Evolutionary conservation across 352 stramenopile genomes (phyloP).

Genomic region (Globisporangium carolinianum): DNA sequence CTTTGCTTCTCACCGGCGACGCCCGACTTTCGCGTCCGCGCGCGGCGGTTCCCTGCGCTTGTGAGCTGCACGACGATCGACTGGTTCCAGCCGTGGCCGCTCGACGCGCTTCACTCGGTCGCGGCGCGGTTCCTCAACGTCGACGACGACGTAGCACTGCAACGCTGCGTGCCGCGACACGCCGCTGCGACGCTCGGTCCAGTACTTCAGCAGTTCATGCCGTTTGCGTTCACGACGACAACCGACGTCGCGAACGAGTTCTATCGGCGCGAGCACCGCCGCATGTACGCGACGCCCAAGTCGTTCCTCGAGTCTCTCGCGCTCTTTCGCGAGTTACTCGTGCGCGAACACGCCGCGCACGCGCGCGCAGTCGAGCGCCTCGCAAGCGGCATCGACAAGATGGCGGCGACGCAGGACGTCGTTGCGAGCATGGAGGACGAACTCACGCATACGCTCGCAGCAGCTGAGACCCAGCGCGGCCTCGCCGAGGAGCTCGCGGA

Average conservation of each 20-base stretch:
- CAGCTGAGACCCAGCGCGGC: constrained; percentile 90
- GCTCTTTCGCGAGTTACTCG: constrained; percentile 77
- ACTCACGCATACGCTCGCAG: constrained; percentile 83
- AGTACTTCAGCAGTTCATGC: constrained; percentile 90
- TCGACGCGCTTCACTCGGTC: constrained; percentile 88
- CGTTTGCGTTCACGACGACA: constrained; percentile 90
- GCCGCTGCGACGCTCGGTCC: constrained; percentile 30
- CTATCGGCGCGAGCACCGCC: constrained; percentile 61
- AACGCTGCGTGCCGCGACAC: constrained; percentile 16
- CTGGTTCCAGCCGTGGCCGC: constrained; percentile 91
- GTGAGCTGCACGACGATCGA: constrained; percentile 93
- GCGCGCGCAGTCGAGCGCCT: constrained; percentile 70
- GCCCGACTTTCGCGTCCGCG: constrained; percentile 80
- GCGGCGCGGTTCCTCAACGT: constrained; percentile 72
- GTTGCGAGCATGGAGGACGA: constrained; percentile 91
- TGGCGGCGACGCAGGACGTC: constrained; percentile 82
- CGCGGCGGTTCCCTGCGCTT: constrained; percentile 91
- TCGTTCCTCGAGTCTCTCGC: constrained; percentile 90
- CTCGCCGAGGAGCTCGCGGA: constrained; percentile 91
- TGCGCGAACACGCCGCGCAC: constrained; percentile 53
- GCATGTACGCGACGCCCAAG: constrained; percentile 92
- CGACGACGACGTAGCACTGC: constrained; percentile 18
- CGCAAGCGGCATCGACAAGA: constrained; percentile 87
- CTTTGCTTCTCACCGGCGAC: constrained; percentile 93
- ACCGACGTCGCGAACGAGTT: constrained; percentile 85